A percentile compares a stretch with the other conserved stretches of the same genome.
Evolutionary conservation across 2,329 filamentous ascomycete genomes (phyloP).

Genomic region (Xylaria sp.): DNA sequence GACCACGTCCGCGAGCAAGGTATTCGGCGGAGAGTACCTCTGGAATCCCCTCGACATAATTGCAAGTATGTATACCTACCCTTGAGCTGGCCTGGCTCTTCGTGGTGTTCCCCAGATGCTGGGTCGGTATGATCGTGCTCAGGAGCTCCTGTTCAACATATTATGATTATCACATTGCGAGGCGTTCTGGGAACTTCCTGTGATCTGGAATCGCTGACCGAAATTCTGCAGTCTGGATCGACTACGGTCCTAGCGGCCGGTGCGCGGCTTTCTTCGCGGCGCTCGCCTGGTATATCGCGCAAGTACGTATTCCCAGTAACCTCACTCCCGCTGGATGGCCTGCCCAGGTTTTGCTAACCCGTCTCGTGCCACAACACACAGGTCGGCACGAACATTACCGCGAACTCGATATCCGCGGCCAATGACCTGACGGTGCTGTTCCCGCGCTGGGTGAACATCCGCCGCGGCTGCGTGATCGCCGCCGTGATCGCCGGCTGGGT

Average conservation of each 20-base stretch:
- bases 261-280: constrained; percentile 51
- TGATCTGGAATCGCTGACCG: not conserved
- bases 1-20: constrained; percentile 56
- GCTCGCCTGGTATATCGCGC: constrained; percentile 56
- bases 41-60: constrained; percentile 55
- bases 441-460: constrained; percentile 58
- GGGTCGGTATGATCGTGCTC: not conserved
- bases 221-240: constrained; percentile 42
- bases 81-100: not conserved
- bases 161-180: not conserved
- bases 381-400: constrained; percentile 59
- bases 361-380: constrained; percentile 43
- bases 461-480: constrained; percentile 57
- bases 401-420: constrained; percentile 56
- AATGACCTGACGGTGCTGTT: constrained; percentile 60
- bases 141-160: not conserved
- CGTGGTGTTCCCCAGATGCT: not conserved
- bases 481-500: constrained; percentile 59
- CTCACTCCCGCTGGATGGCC: too few relatives aligned
- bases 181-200: not conserved
- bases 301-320: constrained; percentile 27
- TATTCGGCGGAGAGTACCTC: constrained; percentile 53
- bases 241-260: constrained; percentile 45
- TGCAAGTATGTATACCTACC: constrained; percentile 16
- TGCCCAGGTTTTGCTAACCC: not conserved